Base-by-base conservation (phyloP, 768 basidiomycete species). In the Botryobasidium botryosum region DNA sequence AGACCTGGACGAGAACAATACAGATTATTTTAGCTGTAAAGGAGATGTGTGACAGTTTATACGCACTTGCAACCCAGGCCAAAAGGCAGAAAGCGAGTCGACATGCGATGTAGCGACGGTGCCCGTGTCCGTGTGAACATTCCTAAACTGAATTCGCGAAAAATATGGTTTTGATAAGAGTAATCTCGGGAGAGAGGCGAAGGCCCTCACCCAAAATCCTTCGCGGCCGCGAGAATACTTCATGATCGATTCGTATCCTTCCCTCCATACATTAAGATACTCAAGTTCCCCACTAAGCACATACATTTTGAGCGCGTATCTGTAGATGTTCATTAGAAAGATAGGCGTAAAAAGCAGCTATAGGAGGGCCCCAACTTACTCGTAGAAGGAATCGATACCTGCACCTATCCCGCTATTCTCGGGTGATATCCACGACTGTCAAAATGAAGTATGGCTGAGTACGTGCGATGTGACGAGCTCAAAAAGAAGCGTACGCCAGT, bases 21-120 rank as follows among this genome's bases (percentile, higher is more conserved):
- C 12, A 4, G 23, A 31, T 27, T 44, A 28, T 13, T 28, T n/a
- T 10, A 28, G 23, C 15, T 25, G 25, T n/a, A 35, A 39, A 2
- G 28, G 17, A 18, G 25, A 26, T 10, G 56, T 53, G 38, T 55
- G 35, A 45, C 56, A 52, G 15, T 64, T 64, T 6, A 59, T 55
- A 2, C 64, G 55, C 3, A 60, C 62, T 61, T 94, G 92, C 13
- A 96, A 66, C 18, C 91, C 94, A n/a, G 92, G 87, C 77, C 91
- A 88, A 59, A 97, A 99, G 1, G 94, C 90, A 2, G 88, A 86
- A 13, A 99, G 64, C 2, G 88, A 94, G 58, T 99, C 94, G n/a
- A 92, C 66, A n/a, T 77, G 80, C 36, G 68, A 63, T 55, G 78
- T 84, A 5, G 77, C 68, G 4, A 75, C 65, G 48, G 84, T 78